Conservation (phyloP, 805 yeast genomes). For the Saccharomyces eubayanus region DNA sequence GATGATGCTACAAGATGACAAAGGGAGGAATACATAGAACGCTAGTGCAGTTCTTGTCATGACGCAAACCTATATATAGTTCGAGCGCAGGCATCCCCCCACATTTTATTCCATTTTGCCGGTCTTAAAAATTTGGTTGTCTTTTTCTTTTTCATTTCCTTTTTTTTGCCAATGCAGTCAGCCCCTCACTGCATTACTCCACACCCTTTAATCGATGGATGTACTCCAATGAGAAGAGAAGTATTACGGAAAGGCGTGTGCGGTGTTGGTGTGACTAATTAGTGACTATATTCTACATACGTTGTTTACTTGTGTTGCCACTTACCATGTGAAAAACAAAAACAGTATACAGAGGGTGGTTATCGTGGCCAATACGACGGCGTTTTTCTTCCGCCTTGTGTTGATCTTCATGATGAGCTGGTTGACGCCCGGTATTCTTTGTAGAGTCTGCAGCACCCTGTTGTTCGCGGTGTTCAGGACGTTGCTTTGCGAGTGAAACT, state of each 20-base stretch:
- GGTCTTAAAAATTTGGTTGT: not conserved
- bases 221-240: not conserved
- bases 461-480: constrained; percentile 55
- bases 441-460: constrained; percentile 51
- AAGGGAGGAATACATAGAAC: not conserved
- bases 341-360: constrained; percentile 66
- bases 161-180: not conserved
- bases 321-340: constrained; percentile 45
- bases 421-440: constrained; percentile 75
- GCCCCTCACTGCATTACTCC: not conserved
- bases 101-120: not conserved
- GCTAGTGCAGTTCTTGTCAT: not conserved
- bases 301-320: not conserved
- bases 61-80: not conserved
- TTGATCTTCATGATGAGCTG: constrained; percentile 70
- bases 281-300: not conserved
- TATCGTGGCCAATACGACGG: constrained; percentile 69
- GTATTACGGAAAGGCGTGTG: not conserved
- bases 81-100: not conserved
- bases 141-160: not conserved
- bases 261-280: too few species aligned
- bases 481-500: constrained; percentile 62
- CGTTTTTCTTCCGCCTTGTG: constrained; percentile 81
- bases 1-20: not conserved
- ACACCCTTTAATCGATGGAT: not conserved